Evolutionary conservation across 129 eudicot species (phyloP).

Genomic region (Lactuca saligna): DNA sequence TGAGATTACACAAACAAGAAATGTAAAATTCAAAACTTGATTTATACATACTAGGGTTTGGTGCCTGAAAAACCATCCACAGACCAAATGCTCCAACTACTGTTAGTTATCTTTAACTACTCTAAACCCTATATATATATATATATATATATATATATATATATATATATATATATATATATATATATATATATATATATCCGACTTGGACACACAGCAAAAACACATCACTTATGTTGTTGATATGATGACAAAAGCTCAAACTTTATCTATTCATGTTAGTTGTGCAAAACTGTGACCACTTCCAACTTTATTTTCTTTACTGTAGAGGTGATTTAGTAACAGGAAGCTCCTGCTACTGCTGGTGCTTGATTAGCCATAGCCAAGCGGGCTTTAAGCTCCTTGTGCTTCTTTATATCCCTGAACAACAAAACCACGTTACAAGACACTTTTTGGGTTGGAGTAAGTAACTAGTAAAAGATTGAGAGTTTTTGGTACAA

Average conservation of each 20-base stretch:
- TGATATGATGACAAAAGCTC: conserved; percentile 24
- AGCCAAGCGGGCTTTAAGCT: neutral
- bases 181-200: neutral
- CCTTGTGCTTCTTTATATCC: conserved; percentile 44
- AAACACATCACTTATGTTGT: conserved; percentile 7
- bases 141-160: too few species aligned
- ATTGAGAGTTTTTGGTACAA: neutral
- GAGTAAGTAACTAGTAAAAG: too few species aligned
- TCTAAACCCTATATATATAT: conserved; percentile 28
- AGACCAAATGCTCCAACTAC: conserved; percentile 30
- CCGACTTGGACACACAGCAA: neutral
- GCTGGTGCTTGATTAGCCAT: conserved; percentile 11
- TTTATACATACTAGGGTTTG: conserved; percentile 25
- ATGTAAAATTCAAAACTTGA: neutral
- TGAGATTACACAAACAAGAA: neutral
- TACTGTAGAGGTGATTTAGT: conserved; percentile 20
- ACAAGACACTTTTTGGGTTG: neutral
- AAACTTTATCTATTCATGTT: conserved; percentile 26
- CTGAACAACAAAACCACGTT: conserved; percentile 25
- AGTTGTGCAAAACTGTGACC: conserved; percentile 34
- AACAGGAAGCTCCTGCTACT: conserved; percentile 11
- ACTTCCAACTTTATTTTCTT: conserved; percentile 17
- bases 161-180: too few species aligned
- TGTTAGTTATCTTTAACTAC: conserved; percentile 36
- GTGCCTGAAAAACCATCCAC: conserved; percentile 22